Evolutionary conservation across 2,329 filamentous ascomycete species (phyloP), one percentile per base, ranked within the genome.

Genomic region (Cladosporium austrohemisphaericum): DNA sequence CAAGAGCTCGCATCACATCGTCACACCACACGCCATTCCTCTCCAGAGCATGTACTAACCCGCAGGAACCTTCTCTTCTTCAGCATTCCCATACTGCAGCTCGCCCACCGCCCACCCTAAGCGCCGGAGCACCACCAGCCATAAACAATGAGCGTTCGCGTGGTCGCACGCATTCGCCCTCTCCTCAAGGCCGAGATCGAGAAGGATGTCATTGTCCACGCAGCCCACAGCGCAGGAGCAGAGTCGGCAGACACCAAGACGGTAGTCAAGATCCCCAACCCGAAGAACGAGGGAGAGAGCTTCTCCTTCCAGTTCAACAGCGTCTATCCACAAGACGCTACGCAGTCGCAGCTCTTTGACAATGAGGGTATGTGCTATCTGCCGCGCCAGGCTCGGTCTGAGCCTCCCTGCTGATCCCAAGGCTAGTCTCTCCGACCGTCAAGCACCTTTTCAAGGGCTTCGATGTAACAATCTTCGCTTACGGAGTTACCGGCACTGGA

Each of bases 381-480:
- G 18, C 20, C 25, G 33, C 31, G 26, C 11, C 31, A 11, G 22
- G 31, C 22, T n/a, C n/a, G n/a, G n/a, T n/a, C n/a, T 29, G 20
- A 7, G 19, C 23, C 33, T 26, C 33, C 25, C 18, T 32, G 13
- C 13, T 41, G 49, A 52, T 31, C 22, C 18, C 22, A 29, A 18
- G 19, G 28, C n/a, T 66, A 95, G 91, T 97, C 58, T 79, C 88
- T 32, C 89, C 92, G 1, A 90, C 91, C 43, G 76, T 96, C 55
- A 96, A 95, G 67, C 86, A 93, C 48, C 81, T 98, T n/a, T 77
- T 98, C 51, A 91, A 98, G 59, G 93, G 93, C 57, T 98, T 96
- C 76, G 98, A 98, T 75, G 93, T 92, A 40, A 98, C 93, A 0
- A 93, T 98, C 4, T 98, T 98, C 67, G 93, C 93, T 40, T 98